Evolutionary conservation across 192 early-diverging fungal genomes (phyloP).

Genomic region (Coemansia sp.): DNA sequence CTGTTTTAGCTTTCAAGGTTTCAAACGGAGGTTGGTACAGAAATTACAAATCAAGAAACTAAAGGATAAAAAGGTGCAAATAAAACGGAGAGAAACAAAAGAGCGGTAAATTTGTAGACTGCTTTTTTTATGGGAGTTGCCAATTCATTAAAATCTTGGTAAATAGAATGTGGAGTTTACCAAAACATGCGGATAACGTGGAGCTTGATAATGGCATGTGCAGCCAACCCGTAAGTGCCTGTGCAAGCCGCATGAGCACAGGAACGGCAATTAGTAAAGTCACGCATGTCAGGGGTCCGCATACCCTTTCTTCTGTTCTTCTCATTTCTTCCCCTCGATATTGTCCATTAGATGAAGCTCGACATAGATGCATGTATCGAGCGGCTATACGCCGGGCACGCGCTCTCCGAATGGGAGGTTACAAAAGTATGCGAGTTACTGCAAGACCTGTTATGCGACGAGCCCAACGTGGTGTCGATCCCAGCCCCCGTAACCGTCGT

Average conservation of each 20-base stretch:
- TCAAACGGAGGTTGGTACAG: background rate
- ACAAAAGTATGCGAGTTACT: slow-evolving; percentile 78
- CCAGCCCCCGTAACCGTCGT: slow-evolving; percentile 86
- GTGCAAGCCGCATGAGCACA: too few species aligned
- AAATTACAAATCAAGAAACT: slow-evolving; percentile 5
- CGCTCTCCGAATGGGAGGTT: slow-evolving; percentile 73
- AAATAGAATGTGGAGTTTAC: too few species aligned
- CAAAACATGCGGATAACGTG: too few species aligned
- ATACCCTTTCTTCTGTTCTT: background rate
- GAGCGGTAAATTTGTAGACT: background rate
- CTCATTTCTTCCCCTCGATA: background rate
- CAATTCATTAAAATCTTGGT: too few species aligned
- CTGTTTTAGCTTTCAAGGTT: too few species aligned
- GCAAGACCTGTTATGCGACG: slow-evolving; percentile 75
- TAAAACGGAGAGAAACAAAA: background rate
- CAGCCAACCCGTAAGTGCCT: too few species aligned
- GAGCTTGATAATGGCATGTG: too few species aligned
- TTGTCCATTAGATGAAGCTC: slow-evolving; percentile 48
- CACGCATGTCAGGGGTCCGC: too few species aligned
- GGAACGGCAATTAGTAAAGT: too few species aligned
- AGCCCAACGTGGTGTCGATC: slow-evolving; percentile 85
- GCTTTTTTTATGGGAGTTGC: background rate
- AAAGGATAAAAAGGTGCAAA: slow-evolving; percentile 4
- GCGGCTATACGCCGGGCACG: slow-evolving; percentile 68
- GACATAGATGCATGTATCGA: slow-evolving; percentile 83